These are phyloP conservation scores for Goffeauzyma gilvescens DNA, from an alignment of 768 basidiomycete species.

Conservation along the genomic window DNA sequence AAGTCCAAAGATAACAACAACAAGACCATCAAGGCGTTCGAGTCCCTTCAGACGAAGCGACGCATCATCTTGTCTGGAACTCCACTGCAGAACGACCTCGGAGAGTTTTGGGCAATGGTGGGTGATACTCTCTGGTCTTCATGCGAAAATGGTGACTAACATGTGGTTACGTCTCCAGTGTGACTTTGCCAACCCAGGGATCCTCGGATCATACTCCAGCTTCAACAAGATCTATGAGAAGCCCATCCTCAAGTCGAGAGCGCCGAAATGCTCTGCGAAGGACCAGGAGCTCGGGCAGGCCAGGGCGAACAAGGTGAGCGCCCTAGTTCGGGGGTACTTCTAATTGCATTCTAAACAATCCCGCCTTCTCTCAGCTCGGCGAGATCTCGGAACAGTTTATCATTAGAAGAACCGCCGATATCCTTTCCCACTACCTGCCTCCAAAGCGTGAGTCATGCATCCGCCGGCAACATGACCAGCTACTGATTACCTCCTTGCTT, in stretches of 20 bases:
- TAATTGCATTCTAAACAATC: background rate
- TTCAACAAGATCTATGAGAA: constrained; percentile 52
- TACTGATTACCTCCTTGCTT: background rate
- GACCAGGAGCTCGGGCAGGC: constrained; percentile 62
- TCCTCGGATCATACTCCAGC: constrained; percentile 40
- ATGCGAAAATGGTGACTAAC: background rate
- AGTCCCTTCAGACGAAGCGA: constrained; percentile 50
- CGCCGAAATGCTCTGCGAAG: constrained; percentile 50
- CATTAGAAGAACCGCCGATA: constrained; percentile 63
- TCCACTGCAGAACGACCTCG: constrained; percentile 87
- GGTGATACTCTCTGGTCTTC: constrained; percentile 15
- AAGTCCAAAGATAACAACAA: constrained; percentile 69
- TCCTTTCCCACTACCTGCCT: constrained; percentile 66
- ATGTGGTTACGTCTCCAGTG: constrained; percentile 37
- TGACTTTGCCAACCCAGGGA: constrained; percentile 82
- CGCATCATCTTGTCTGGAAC: constrained; percentile 80
- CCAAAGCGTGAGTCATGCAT: constrained; percentile 53
- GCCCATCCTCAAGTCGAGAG: constrained; percentile 70
- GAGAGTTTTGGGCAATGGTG: constrained; percentile 94
- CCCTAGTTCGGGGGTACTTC: background rate
- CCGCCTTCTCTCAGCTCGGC: constrained; percentile 39
- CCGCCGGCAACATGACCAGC: background rate
- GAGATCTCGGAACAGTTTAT: constrained; percentile 72
- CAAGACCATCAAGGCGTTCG: constrained; percentile 76
- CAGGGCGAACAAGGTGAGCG: constrained; percentile 52